Percentiles rank a stretch among this genome's conserved stretches.
Conservation (phyloP, 257 asterid genomes). For the Perilla frutescens region DNA sequence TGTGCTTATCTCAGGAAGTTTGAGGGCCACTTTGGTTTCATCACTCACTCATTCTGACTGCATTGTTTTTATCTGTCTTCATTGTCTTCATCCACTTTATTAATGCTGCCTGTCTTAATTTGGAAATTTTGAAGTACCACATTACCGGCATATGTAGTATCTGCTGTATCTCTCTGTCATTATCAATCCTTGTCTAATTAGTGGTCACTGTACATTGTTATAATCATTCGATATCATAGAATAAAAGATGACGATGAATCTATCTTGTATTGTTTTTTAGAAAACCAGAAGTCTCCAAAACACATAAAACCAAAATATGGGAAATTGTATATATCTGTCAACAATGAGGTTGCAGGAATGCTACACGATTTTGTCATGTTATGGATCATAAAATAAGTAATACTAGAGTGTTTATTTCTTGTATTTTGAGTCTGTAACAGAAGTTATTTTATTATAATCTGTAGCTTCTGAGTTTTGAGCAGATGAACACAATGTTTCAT, state of each 20-base stretch:
- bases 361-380: not conserved
- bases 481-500: not conserved
- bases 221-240: not conserved
- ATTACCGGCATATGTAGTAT: not conserved
- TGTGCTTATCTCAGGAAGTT: not conserved
- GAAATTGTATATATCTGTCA: not conserved
- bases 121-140: not conserved
- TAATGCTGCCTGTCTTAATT: not conserved
- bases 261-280: not conserved
- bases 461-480: not conserved
- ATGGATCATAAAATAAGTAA: too few species aligned
- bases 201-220: not conserved
- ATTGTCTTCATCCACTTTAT: conserved; percentile 1
- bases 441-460: not conserved
- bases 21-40: conserved; percentile 27
- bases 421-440: not conserved
- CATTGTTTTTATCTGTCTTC: conserved; percentile 2
- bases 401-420: not conserved
- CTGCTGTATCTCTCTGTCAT: not conserved
- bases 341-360: not conserved
- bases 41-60: conserved; percentile 13
- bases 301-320: not conserved
- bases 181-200: not conserved
- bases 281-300: not conserved
- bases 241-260: not conserved